Evolutionary conservation across 495 filamentous ascomycete species (phyloP).

Genomic region (Xanthoparmelia taractica): DNA sequence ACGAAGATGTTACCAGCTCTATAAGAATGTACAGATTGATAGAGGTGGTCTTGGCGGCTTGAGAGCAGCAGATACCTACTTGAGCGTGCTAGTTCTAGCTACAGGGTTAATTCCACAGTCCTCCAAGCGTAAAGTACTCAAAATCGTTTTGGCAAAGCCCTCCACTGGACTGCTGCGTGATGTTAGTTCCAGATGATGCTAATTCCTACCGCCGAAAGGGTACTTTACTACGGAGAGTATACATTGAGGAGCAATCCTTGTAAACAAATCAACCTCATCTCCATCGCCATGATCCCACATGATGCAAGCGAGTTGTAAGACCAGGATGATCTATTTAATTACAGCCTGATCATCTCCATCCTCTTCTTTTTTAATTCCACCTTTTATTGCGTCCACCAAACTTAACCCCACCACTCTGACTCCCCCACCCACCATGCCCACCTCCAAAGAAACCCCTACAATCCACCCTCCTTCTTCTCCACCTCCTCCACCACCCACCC

Average conservation of each 20-base stretch:
- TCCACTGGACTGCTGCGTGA: background rate
- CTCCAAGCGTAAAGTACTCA: background rate
- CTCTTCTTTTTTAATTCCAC: background rate
- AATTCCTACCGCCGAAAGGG: background rate
- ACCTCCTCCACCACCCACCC: background rate
- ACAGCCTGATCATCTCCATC: background rate
- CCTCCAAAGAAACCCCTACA: too few species aligned
- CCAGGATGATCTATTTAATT: too few species aligned
- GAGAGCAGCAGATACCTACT: background rate
- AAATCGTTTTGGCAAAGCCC: too few species aligned
- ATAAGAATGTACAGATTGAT: constrained; percentile 12
- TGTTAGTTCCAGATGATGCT: background rate
- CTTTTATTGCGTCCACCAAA: background rate
- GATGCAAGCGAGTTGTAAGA: too few species aligned
- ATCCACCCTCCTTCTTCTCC: too few species aligned
- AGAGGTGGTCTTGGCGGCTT: background rate
- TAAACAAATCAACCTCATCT: too few species aligned
- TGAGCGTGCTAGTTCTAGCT: background rate
- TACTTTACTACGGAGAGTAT: too few species aligned
- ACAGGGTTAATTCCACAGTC: background rate
- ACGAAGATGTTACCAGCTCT: background rate
- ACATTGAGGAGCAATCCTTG: background rate
- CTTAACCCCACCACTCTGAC: background rate
- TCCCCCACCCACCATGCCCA: background rate
- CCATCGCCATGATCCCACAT: background rate